Evolutionary conservation across 1,284 basidiomycete genomes (phyloP).

Genomic region (Puccinia horiana): DNA sequence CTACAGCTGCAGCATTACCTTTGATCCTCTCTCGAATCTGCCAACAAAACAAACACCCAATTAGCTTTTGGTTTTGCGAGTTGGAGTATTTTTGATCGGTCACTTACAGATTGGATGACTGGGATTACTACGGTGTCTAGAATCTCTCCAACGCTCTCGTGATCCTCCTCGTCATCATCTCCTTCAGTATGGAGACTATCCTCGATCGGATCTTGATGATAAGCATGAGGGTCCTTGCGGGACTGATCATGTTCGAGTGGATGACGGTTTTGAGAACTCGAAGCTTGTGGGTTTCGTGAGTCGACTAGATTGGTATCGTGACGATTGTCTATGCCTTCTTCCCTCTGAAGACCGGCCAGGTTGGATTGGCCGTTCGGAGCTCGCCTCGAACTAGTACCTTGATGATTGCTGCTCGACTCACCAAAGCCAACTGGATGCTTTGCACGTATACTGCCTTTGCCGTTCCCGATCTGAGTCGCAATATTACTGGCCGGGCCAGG

Average conservation of each 20-base stretch:
- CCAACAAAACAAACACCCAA: background rate
- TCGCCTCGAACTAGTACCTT: background rate
- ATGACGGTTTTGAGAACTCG: slow-evolving; percentile 61
- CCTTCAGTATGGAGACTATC: slow-evolving; percentile 3
- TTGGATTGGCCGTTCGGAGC: background rate
- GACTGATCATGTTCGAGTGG: slow-evolving; percentile 60
- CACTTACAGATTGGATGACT: slow-evolving; percentile 81
- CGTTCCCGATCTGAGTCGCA: slow-evolving; percentile 38
- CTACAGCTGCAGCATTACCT: slow-evolving; percentile 74
- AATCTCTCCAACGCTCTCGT: slow-evolving; percentile 79
- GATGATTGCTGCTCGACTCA: background rate
- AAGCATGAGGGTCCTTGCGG: slow-evolving; percentile 51
- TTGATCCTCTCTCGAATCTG: slow-evolving; percentile 85
- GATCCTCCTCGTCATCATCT: slow-evolving; percentile 59
- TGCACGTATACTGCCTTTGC: slow-evolving; percentile 37
- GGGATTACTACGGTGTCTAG: slow-evolving; percentile 90
- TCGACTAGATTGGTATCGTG: slow-evolving; percentile 60
- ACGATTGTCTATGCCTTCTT: too few relatives aligned
- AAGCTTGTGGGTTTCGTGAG: slow-evolving; percentile 63
- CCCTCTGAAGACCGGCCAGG: too few relatives aligned
- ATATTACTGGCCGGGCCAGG: background rate
- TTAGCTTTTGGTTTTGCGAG: too few relatives aligned
- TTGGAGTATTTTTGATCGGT: slow-evolving; percentile 49
- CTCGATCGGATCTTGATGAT: slow-evolving; percentile 62
- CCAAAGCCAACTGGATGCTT: slow-evolving; percentile 1